These are phyloP conservation scores for Spathaspora girioi DNA, from an alignment of 805 yeast genomes.

Conservation along the genomic window DNA sequence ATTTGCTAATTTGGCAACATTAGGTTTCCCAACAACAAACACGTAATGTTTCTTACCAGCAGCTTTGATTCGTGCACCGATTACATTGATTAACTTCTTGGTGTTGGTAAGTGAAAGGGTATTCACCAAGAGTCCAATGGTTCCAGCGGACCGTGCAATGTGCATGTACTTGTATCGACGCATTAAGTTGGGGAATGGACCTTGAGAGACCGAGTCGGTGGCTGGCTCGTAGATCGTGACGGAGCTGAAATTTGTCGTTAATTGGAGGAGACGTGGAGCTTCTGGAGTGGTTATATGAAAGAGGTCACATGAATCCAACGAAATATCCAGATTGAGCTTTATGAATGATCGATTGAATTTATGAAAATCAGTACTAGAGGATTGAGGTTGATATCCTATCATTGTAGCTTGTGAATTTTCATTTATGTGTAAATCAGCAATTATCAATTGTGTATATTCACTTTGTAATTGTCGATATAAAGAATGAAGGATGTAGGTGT, in stretches of 20 bases:
- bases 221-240: conserved; percentile 50
- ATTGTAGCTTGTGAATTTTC: conserved; percentile 31
- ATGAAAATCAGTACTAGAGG: neutral
- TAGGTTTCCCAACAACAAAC: conserved; percentile 97
- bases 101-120: conserved; percentile 82
- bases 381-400: conserved; percentile 36
- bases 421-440: conserved; percentile 29
- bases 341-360: conserved; percentile 14
- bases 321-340: conserved; percentile 5
- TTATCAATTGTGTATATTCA: conserved; percentile 27
- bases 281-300: conserved; percentile 75
- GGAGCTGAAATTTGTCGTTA: conserved; percentile 65
- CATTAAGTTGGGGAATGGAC: conserved; percentile 77
- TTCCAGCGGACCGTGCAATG: conserved; percentile 84
- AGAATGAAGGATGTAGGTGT: conserved; percentile 42
- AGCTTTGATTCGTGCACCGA: conserved; percentile 55
- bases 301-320: conserved; percentile 45
- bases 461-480: conserved; percentile 32
- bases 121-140: conserved; percentile 87
- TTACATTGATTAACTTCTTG: conserved; percentile 56
- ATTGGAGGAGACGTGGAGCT: conserved; percentile 70
- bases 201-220: conserved; percentile 31
- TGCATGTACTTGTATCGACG: conserved; percentile 84
- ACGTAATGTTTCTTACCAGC: conserved; percentile 91
- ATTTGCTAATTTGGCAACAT: conserved; percentile 94